Percentiles rank a stretch among this genome's conserved stretches.
Evolutionary conservation across 371 early-diverging fungal genomes (phyloP).

Genomic region (Zopfochytrium polystomum): DNA sequence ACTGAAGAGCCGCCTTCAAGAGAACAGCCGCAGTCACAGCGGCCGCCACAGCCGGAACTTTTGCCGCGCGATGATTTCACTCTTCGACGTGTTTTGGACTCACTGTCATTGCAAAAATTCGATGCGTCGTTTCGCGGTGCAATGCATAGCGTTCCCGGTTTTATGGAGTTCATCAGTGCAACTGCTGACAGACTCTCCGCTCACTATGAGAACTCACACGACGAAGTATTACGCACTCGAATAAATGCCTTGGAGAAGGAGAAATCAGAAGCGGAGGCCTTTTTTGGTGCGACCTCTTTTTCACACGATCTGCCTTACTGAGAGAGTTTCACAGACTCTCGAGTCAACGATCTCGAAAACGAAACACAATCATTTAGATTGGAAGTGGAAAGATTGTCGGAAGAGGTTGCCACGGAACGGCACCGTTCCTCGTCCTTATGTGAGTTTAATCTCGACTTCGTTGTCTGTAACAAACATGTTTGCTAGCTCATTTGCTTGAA

Average conservation of each 20-base stretch:
- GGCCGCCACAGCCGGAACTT: too few relatives aligned
- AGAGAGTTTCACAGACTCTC: not conserved
- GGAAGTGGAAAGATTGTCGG: not conserved
- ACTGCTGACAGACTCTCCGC: too few relatives aligned
- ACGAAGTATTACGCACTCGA: not conserved
- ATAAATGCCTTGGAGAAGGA: not conserved
- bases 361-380: not conserved
- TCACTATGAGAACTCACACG: too few relatives aligned
- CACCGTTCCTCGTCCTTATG: not conserved
- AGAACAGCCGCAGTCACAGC: too few relatives aligned
- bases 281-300: not conserved
- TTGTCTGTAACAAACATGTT: not conserved
- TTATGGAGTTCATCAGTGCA: too few relatives aligned
- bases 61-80: too few relatives aligned
- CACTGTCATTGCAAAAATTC: too few relatives aligned
- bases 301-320: not conserved
- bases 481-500: not conserved
- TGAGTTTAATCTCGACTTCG: not conserved
- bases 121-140: too few relatives aligned
- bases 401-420: not conserved
- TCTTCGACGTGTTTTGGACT: too few relatives aligned
- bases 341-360: not conserved
- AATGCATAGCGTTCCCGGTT: too few relatives aligned
- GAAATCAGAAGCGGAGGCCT: not conserved
- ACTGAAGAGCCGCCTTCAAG: too few relatives aligned